Base-by-base conservation (phyloP, 2,329 filamentous ascomycete genomes). In the Amesomyces nigricolor region DNA sequence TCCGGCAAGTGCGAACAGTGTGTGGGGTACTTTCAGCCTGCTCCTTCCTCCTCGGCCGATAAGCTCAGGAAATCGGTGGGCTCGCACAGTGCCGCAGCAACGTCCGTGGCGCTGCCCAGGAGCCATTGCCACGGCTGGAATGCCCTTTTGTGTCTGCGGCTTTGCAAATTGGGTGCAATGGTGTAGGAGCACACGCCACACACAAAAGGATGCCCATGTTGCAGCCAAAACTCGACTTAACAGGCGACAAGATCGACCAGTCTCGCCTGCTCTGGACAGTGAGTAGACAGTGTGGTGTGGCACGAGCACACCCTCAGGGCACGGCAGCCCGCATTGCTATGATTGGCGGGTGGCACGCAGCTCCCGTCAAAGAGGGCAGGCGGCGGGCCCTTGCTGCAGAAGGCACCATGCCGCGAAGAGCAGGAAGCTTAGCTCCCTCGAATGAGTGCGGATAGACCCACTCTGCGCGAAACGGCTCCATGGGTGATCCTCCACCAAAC, bases 381-480 rank as follows among this genome's bases (percentile, higher is more conserved):
- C 54, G 53, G 47, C 38, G 48, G 40, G 35, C 45, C 35, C 22
- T 19, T 30, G 47, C 38, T 53, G 44, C 48, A 53, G 50, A 51
- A 26, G 49, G 44, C 56, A 51, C 58, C 57, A 58, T 58, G 54
- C 60, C 57, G 42, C 56, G 54, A 59, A 54, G 29, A 59, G 60
- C 54, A 62, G 60, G 58, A 57, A 40, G 52, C 54, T 54, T 40
- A 50, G 43, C 37, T 19, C 13, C 17, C 37, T 42, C 48, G 37
- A 43, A 37, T 54, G 43, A 32, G 47, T 40, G 48, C 38, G 38
- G 19, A 6, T 38, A 19, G 39, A 49, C 53, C 57, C 53, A 35
- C 53, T 53, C 26, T 29, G 17, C 22, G 35, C 46, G 51, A 51
- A 55, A 55, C 53, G 26, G 14, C 32, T 5, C 10, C 48, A 43